Evolutionary conservation across 1,139 yeast species (phyloP).

Genomic region (Saccharomycopsis crataegensis): DNA sequence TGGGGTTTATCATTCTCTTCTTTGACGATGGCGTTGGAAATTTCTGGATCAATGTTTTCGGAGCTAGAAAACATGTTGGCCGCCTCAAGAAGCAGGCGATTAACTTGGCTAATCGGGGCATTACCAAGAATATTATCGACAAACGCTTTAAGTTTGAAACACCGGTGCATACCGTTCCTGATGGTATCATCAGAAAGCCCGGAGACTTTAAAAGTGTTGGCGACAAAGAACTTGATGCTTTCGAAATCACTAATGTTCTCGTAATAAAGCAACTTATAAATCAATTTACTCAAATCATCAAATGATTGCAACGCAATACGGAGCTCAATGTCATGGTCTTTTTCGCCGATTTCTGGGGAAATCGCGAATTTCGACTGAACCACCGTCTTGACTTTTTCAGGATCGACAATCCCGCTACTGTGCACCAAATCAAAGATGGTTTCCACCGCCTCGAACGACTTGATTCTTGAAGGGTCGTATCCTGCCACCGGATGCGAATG

Average conservation of each 20-base stretch:
- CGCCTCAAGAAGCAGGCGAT: background rate
- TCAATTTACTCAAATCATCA: background rate
- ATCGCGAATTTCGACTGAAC: background rate
- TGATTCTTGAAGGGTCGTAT: background rate
- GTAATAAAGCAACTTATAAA: slow-evolving; percentile 5
- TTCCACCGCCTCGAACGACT: slow-evolving; percentile 4
- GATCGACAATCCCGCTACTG: slow-evolving; percentile 3
- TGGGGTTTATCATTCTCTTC: background rate
- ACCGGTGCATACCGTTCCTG: background rate
- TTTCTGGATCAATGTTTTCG: slow-evolving; percentile 10
- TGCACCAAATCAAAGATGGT: slow-evolving; percentile 4
- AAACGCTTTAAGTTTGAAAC: slow-evolving; percentile 6
- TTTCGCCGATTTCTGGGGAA: background rate
- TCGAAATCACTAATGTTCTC: slow-evolving; percentile 7
- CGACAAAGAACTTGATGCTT: slow-evolving; percentile 7
- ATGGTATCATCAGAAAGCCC: slow-evolving; percentile 4
- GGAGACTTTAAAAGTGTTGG: slow-evolving; percentile 5
- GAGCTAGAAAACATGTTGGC: background rate
- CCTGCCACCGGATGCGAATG: slow-evolving; percentile 13
- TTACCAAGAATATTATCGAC: slow-evolving; percentile 1
- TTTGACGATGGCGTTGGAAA: background rate
- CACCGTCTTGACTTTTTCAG: background rate
- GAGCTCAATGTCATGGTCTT: background rate
- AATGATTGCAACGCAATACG: background rate
- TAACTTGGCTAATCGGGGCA: background rate